Base-by-base conservation (phyloP, 441 rosid genomes). In the Bocquillonia castaneifolia region DNA sequence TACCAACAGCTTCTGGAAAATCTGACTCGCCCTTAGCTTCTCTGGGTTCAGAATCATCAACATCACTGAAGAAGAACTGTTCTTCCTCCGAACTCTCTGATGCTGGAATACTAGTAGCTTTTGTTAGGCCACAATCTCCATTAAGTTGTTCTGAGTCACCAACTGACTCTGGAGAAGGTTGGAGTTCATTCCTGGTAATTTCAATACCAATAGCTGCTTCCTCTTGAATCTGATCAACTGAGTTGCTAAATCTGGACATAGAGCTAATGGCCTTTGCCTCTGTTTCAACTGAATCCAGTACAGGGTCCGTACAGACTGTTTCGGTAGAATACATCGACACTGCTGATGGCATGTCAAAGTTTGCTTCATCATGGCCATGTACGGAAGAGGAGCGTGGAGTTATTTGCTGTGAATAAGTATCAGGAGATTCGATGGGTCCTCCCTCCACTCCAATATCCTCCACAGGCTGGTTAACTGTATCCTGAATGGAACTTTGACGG, bases 21-120 rank as follows among this genome's bases (percentile, higher is more conserved):
- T 56, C 59, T 60, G 77, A 69, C 54, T 67, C 79, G 22, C 53
- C 18, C 53, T 60, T 66, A 69, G 56, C 52, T 61, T 77, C 76
- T 32, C 61, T 64, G 56, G 64, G 68, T 73, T 80, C 72, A 51
- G 47, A 69, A 70, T 83, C 86, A 57, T 77, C 90, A 71, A 86
- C 75, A 80, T 89, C 97, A 72, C 94, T 69, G 68, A 93, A 86
- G 73, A 72, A 78, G 76, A 93, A 88, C 36, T 91, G 93, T 70
- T 85, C 97, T 68, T 84, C 98, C 68, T 84, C 90, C 42, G 79
- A 81, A 72, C 80, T 72, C 73, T 85, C 82, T 22, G 76, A 73
- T 28, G 60, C 68, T 64, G 73, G 73, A 76, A 71, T 29, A 44
- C 76, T 78, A 68, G 28, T 50, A 10, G 61, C 68, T 66, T 69